Evolutionary conservation across 495 filamentous ascomycete species (phyloP), one percentile per base, ranked within the genome.

Genomic region (Penicillium pancosmium): DNA sequence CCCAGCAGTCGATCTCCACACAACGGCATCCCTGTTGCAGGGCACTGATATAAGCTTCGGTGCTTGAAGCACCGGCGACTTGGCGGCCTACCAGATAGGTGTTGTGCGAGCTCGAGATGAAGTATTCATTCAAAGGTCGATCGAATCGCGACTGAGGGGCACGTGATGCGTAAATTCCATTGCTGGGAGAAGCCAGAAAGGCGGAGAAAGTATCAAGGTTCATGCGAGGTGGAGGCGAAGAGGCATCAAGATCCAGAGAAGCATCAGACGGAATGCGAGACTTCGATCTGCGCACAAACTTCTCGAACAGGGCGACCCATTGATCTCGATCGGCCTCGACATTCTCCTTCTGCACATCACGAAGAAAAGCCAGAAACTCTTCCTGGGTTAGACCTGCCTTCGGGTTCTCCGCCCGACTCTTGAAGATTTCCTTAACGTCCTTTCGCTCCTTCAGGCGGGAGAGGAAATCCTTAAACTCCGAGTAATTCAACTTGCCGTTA

Each of bases 31-130:
- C 93, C 49, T 87, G 84, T 62, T 91, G 85, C 23, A 98, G 78
- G n/a, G 92, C 91, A 52, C 83, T 85, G 66, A 98, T 93, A 73
- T 98, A 98, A 25, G 90, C 91, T 70, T 98, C 94, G 11, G 92
- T 88, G 62, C 92, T 97, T 18, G 94, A 97, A 38, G 88, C 84
- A 23, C 92, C 92, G 31, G 85, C 88, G 10, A 98, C 87, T 71
- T 98, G 94, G 21, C 92, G 87, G 16, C 94, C 94, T 23, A 94
- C 76, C 11, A 98, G 86, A 67, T 98, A 98, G 10, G 94, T 98
- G 72, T 98, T 98, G 79, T 98, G 94, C 16, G 93, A 97, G 78
- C 92, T 97, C 4, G 93, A 97, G 60, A 98, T 94, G 82, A 92
- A 97, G 68, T 98, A 98, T 66, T 98, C 94, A 69, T 96, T 96